Evolutionary conservation across 495 filamentous ascomycete genomes (phyloP), one percentile per base, ranked within the genome.

Genomic region (Paragyromitra xinjiangensis): DNA sequence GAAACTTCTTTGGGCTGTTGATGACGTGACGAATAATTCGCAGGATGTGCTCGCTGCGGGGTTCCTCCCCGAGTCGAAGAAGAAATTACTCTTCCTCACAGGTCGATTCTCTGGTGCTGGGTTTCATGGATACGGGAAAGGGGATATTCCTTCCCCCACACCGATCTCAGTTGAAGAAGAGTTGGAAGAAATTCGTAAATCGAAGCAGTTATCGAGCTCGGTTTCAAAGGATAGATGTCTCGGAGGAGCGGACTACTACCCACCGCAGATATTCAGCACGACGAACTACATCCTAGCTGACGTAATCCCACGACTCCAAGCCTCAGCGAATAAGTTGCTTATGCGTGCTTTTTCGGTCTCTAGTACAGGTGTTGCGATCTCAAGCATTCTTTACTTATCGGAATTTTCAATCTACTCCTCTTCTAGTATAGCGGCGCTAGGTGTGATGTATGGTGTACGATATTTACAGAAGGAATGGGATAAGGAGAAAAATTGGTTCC

Each of bases 1-100:
- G 92, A 97, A 96, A 82, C 89, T 99, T 12, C 91, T 97, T 81
- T 98, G 94, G 93, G 90, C 92, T 12, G 93, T 93, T 58, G 95
- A 98, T 83, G 95, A 98, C 78, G 93, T 99, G 50, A 87, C 88
- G 39, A 91, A 93, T 87, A 89, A 95, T 59, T 88, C 91, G 1
- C 89, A 90, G 2, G 92, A 96, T 73, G 89, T 97, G 66, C 83
- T 98, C 3, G 87, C 89, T 45, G 87, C 86, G 61, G 86, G 87
- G n/a, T 97, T 94, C 83, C 88, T 99, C 3, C 86, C 87, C 2
- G 86, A 87, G 16, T 90, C 94, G 0, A 94, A 97, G 81, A 90
- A 89, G 70, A 88, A 88, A 65, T 85, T 92, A 53, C 90, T 96
- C 64, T 96, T 90, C 84, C 88, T 96, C 3, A 88, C 91, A n/a